A percentile compares a stretch with the other conserved stretches of the same genome.
Evolutionary conservation across 106 monocot genomes (phyloP).

Genomic region (Allium cepa): DNA sequence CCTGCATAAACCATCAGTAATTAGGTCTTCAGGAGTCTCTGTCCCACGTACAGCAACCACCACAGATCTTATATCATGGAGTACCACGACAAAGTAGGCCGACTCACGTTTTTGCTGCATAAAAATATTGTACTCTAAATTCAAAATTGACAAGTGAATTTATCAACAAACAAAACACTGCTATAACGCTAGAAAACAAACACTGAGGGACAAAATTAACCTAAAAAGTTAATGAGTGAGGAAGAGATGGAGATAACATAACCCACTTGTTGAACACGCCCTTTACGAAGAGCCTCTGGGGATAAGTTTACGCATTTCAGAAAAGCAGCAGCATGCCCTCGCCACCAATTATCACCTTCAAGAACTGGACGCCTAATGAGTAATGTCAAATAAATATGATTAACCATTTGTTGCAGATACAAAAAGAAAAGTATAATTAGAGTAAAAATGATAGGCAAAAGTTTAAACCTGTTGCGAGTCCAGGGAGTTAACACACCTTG

Average conservation of each 20-base stretch:
- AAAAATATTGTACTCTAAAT: neutral
- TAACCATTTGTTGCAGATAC: too few species aligned
- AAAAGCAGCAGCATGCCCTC: slow-evolving; percentile 97
- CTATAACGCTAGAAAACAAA: too few species aligned
- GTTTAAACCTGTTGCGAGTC: slow-evolving; percentile 58
- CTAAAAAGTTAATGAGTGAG: too few species aligned
- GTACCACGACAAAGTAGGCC: slow-evolving; percentile 86
- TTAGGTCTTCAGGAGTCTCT: slow-evolving; percentile 94
- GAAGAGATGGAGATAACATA: neutral
- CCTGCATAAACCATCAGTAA: slow-evolving; percentile 94
- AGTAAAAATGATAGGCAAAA: neutral
- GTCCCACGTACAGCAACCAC: slow-evolving; percentile 92
- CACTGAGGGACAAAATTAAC: too few species aligned
- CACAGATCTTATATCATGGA: slow-evolving; percentile 64
- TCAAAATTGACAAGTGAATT: too few species aligned
- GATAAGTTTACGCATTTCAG: slow-evolving; percentile 60
- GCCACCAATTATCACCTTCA: slow-evolving; percentile 99
- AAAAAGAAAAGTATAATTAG: neutral
- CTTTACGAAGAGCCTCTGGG: slow-evolving; percentile 59
- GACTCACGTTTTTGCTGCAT: slow-evolving; percentile 78
- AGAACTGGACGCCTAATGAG: slow-evolving; percentile 68
- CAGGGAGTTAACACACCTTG: slow-evolving; percentile 95
- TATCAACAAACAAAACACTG: too few species aligned
- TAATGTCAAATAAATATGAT: neutral
- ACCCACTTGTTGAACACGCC: slow-evolving; percentile 82